phyloP scores from a whole-genome alignment of 2,329 filamentous ascomycete genomes.

The Pseudocercospora eumusae region DNA sequence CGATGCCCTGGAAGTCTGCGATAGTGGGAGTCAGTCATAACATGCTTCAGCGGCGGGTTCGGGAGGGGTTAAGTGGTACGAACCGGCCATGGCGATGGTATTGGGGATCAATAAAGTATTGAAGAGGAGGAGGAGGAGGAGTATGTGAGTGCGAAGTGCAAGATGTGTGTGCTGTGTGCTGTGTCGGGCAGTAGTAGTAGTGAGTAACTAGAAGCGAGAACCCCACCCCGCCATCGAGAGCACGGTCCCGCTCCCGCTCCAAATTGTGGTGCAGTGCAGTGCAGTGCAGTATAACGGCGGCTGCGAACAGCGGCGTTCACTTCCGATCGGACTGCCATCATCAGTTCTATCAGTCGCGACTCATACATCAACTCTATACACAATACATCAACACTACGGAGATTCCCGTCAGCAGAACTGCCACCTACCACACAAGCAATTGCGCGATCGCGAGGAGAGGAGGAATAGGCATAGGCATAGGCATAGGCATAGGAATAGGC shows the following conservation, averaged over 20 bases:
- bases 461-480: no score
- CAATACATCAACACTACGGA: not conserved
- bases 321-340: not conserved
- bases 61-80: not conserved
- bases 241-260: not conserved
- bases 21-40: constrained; percentile 12
- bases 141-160: not conserved
- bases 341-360: not conserved
- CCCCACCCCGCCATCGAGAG: not conserved
- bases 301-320: not conserved
- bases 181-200: not conserved
- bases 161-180: not conserved
- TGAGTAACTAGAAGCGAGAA: no score
- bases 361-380: no score
- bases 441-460: not conserved
- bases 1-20: constrained; percentile 39
- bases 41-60: not conserved
- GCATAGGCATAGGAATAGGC: no score
- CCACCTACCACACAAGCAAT: not conserved
- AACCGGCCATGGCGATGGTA: constrained; percentile 3
- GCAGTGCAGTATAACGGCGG: not conserved
- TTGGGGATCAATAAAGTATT: not conserved
- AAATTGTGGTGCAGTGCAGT: not conserved
- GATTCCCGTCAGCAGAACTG: not conserved
- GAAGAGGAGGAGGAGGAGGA: not conserved